These are phyloP conservation scores for Ambispora gerdemannii DNA, from an alignment of 192 early-diverging fungal species.

Conservation along the genomic window DNA sequence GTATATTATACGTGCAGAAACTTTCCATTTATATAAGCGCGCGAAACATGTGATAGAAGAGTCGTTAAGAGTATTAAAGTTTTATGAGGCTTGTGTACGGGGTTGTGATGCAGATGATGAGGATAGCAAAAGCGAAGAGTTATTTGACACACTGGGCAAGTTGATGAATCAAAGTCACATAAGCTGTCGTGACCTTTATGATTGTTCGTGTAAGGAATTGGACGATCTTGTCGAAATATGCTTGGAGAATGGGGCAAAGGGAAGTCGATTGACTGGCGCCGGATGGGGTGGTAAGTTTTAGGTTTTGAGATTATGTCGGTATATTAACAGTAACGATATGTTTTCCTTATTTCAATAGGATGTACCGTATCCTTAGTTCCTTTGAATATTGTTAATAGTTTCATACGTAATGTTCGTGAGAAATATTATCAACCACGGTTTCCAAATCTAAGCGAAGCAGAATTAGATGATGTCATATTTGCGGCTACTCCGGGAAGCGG, in stretches of 20 bases:
- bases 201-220: slow-evolving; percentile 82
- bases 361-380: slow-evolving; percentile 79
- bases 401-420: slow-evolving; percentile 59
- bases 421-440: slow-evolving; percentile 57
- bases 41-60: slow-evolving; percentile 84
- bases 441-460: slow-evolving; percentile 41
- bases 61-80: slow-evolving; percentile 73
- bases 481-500: slow-evolving; percentile 42
- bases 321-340: neutral
- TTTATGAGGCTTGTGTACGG: slow-evolving; percentile 54
- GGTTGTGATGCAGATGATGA: slow-evolving; percentile 26
- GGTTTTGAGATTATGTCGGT: neutral
- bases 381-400: slow-evolving; percentile 47
- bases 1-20: slow-evolving; percentile 60
- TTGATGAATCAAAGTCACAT: slow-evolving; percentile 89
- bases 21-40: slow-evolving; percentile 72
- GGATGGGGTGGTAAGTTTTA: slow-evolving; percentile 73
- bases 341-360: slow-evolving; percentile 37
- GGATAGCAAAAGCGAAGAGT: slow-evolving; percentile 31
- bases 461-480: slow-evolving; percentile 53
- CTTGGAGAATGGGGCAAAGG: slow-evolving; percentile 65
- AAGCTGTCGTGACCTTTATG: slow-evolving; percentile 75
- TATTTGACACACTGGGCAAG: slow-evolving; percentile 59
- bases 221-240: slow-evolving; percentile 71
- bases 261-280: slow-evolving; percentile 87